Percentiles rank a stretch among this genome's conserved stretches.
Conservation (phyloP, 78 protist genomes). For the Protostelium mycophagum region DNA sequence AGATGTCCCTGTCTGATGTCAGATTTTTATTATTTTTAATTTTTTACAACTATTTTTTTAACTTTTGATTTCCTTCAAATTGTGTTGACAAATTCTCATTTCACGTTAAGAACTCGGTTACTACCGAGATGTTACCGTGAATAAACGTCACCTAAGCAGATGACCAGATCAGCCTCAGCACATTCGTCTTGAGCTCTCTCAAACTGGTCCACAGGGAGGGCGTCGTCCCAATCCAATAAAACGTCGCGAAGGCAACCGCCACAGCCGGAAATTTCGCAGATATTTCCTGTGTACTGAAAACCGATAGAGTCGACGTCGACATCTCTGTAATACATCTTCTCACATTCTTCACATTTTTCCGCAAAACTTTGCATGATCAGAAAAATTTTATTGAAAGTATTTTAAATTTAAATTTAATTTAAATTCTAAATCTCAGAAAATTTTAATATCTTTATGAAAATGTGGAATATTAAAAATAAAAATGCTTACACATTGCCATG, state of each 20-base stretch:
- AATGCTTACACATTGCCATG: slow-evolving; percentile 14
- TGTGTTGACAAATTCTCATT: no score
- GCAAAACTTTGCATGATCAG: background rate
- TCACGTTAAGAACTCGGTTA: no score
- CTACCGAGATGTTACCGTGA: background rate
- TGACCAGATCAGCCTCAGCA: background rate
- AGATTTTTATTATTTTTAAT: no score
- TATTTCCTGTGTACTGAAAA: background rate
- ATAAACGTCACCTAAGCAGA: background rate
- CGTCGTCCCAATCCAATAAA: background rate
- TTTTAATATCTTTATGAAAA: no score
- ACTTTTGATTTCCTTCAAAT: no score
- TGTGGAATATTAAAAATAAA: no score
- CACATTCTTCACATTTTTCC: background rate
- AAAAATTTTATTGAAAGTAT: background rate
- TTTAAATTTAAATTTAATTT: no score
- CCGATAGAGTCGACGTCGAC: background rate
- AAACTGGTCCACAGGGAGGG: background rate
- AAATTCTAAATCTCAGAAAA: no score
- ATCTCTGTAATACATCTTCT: background rate
- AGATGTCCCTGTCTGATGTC: background rate
- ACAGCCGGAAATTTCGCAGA: background rate
- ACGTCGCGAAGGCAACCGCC: background rate
- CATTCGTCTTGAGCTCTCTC: background rate
- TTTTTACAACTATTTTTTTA: no score